Base-by-base conservation (phyloP, 1,284 basidiomycete species). In the Paramarasmius palmivorus region DNA sequence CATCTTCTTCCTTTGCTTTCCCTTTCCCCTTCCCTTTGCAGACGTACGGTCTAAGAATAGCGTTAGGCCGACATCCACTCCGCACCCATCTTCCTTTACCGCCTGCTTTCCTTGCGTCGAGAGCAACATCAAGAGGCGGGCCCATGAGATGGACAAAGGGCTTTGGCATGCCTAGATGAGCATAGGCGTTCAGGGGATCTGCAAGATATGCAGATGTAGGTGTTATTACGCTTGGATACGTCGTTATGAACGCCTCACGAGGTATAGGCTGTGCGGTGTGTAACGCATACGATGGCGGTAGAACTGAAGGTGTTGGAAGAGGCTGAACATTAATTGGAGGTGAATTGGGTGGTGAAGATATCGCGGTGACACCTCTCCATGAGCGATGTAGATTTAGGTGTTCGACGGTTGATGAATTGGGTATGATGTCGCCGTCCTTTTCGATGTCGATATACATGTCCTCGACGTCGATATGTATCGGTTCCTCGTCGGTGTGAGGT, bases 41-140 rank as follows among this genome's bases (percentile, higher is more conserved):
- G 17, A 94, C 67, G 29, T 94, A 77, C 0, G 93, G 93, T 1
- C 92, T 75, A 10, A 98, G 68, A 3, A 95, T 90, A 0, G 89
- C 92, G 63, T 98, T 98, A 7, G 95, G 94, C 59, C 89, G 79
- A 68, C 95, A 98, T 0, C 93, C 92, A 52, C 79, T 90, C 41
- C 95, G 75, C 0, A 89, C 85, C 68, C 91, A 98, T 15, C 92
- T 76, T 0, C 81, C 79, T 55, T 89, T 81, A 55, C 78, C 82
- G 4, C 93, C 93, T n/a, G 84, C 83, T n/a, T 83, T 75, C 14
- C 95, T 74, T 0, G 90, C 82, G 62, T 98, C 95, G 34, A 98
- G 75, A 2, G 90, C 88, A 12, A 97, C 69, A 57, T 88, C 88
- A 56, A 95, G 76, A 0, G 92, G 93, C 0, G 86, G 86, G 0